Evolutionary conservation across 352 stramenopile species (phyloP).

Genomic region (Globisporangium splendens): DNA sequence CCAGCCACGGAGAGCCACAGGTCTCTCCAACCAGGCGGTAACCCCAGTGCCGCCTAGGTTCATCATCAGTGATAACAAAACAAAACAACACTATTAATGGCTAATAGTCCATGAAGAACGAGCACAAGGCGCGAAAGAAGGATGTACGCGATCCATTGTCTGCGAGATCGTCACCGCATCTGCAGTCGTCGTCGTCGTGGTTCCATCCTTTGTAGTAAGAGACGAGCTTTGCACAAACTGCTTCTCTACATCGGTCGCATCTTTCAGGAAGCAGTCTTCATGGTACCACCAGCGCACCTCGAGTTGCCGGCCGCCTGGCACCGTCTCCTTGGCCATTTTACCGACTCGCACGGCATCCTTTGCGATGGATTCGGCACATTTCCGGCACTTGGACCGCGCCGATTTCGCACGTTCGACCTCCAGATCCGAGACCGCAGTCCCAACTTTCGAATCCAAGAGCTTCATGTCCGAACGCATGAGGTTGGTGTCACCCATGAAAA

Average conservation of each 20-base stretch:
- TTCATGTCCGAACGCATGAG: constrained; percentile 57
- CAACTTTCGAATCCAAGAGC: constrained; percentile 39
- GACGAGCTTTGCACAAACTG: constrained; percentile 21
- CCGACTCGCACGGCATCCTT: constrained; percentile 51
- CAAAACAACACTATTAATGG: not conserved
- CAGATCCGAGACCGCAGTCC: constrained; percentile 26
- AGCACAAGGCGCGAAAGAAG: not conserved
- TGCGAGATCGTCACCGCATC: not conserved
- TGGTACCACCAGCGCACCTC: constrained; percentile 68
- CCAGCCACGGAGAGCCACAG: constrained; percentile 61
- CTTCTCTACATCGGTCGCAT: constrained; percentile 39
- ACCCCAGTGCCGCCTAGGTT: constrained; percentile 30
- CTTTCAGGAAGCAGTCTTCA: constrained; percentile 39
- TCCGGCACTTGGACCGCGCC: constrained; percentile 49
- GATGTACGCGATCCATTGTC: constrained; percentile 19
- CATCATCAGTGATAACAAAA: too few species aligned
- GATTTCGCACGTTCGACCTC: constrained; percentile 53
- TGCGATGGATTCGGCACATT: constrained; percentile 39
- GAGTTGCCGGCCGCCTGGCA: constrained; percentile 36
- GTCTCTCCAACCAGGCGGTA: constrained; percentile 61
- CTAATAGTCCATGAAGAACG: not conserved
- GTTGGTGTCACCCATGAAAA: constrained; percentile 82
- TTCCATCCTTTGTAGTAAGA: not conserved
- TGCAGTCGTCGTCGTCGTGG: constrained; percentile 8
- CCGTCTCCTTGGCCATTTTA: constrained; percentile 38